phyloP scores from a whole-genome alignment of 1,139 yeast genomes.

The Yamadazyma friedrichii region DNA sequence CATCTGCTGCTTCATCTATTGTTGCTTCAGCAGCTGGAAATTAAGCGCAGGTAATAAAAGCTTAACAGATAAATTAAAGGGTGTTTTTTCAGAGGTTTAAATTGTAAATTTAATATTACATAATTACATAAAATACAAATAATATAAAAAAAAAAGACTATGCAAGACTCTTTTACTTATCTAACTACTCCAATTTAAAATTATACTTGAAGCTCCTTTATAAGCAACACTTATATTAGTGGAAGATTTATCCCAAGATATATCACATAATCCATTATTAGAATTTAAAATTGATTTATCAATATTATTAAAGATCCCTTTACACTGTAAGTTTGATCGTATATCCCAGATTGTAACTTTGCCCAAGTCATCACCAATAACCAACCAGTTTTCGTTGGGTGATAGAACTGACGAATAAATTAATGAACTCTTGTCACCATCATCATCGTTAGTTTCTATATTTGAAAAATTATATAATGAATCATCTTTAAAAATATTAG shows the following conservation, averaged over 20 bases:
- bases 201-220: slow-evolving; percentile 42
- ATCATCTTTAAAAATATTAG: slow-evolving; percentile 12
- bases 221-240: slow-evolving; percentile 37
- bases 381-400: slow-evolving; percentile 48
- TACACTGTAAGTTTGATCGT: slow-evolving; percentile 7
- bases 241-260: slow-evolving; percentile 43
- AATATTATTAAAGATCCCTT: slow-evolving; percentile 5
- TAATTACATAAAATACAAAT: not conserved
- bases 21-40: no score
- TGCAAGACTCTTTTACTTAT: no score
- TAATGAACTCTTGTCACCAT: slow-evolving; percentile 13
- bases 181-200: slow-evolving; percentile 17
- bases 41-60: no score
- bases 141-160: not conserved
- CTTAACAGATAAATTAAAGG: no score
- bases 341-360: slow-evolving; percentile 53
- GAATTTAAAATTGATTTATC: slow-evolving; percentile 5
- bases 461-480: slow-evolving; percentile 2
- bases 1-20: slow-evolving; percentile 14
- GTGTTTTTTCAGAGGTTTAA: no score
- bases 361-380: slow-evolving; percentile 65
- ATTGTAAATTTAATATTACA: not conserved
- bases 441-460: not conserved
- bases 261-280: slow-evolving; percentile 37
- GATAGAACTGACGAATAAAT: slow-evolving; percentile 55